Base-by-base conservation (phyloP, 352 stramenopile genomes). In the Phytophthora rubi region DNA sequence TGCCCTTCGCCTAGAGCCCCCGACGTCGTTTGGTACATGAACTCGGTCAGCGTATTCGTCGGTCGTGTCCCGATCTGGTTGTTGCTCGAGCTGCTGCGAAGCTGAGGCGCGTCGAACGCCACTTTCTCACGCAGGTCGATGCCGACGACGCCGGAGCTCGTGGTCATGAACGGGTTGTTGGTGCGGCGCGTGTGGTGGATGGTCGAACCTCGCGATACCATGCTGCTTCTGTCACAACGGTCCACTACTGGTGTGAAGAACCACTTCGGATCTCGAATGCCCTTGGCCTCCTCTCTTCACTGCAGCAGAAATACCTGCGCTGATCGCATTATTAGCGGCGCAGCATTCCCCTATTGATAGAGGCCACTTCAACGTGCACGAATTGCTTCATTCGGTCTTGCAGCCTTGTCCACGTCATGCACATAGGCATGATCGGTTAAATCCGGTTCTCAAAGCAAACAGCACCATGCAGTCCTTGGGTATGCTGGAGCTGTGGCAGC, bases 121-220 rank as follows among this genome's bases (percentile, higher is more conserved):
- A 88, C 80, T 4, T 85, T 85, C 69, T 95, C 84, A 15, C 80
- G 53, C 13, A 95, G 57, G 62, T 93, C 88, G 65, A 93, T 95
- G 32, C 87, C 87, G 6, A 95, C 81, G 59, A 92, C 91, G n/a
- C 82, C 82, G 10, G 85, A 93, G 71, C 83, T 93, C 48, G 87
- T 94, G n/a, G 85, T 90, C 80, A 94, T 93, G 73, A 94, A 95
- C 71, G 85, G 85, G 52, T 92, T 95, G 35, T 82, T 80, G 51
- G 82, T 90, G 15, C 82, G 82, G 8, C 85, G 82, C 18, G 71
- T 83, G 73, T 95, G 81, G 67, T 92, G 85, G 67, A 95, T 80
- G 10, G 81, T 83, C 12, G 87, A 91, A 26, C 87, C 87, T 62
- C 87, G 79, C 1, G 85, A 95, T 18, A 93, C 80, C 83, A 93